A percentile compares a stretch with the other conserved stretches of the same genome.
Evolutionary conservation across 2,329 filamentous ascomycete species (phyloP).

Genomic region (Ophiostoma angusticollis): DNA sequence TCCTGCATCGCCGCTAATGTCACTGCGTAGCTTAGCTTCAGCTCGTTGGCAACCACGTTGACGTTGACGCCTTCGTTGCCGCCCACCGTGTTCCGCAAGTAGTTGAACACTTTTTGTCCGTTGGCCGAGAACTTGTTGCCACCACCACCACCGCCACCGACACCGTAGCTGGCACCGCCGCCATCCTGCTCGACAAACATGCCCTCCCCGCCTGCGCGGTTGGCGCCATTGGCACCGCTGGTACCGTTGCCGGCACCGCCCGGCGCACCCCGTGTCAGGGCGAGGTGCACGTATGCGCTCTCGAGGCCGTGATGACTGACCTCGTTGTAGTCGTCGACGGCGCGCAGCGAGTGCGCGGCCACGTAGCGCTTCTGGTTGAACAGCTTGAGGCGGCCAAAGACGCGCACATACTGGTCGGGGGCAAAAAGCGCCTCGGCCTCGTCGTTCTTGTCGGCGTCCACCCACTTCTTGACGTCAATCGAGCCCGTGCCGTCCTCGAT

Average conservation of each 20-base stretch:
- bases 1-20: constrained; percentile 72
- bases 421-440: constrained; percentile 36
- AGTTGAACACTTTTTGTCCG: constrained; percentile 59
- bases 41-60: constrained; percentile 56
- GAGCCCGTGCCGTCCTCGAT: constrained; percentile 90
- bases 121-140: constrained; percentile 35
- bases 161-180: constrained; percentile 24
- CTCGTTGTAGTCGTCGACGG: constrained; percentile 78
- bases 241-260: constrained; percentile 23
- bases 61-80: constrained; percentile 76
- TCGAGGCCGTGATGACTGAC: constrained; percentile 86
- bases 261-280: constrained; percentile 59
- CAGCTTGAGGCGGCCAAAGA: constrained; percentile 71
- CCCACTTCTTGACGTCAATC: constrained; percentile 84
- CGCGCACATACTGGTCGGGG: constrained; percentile 68
- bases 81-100: constrained; percentile 53
- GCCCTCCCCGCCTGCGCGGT: constrained; percentile 28
- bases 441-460: constrained; percentile 49
- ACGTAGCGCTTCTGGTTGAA: constrained; percentile 79
- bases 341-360: constrained; percentile 66
- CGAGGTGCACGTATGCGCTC: constrained; percentile 76
- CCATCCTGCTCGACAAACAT: constrained; percentile 40
- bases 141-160: constrained; percentile 23
- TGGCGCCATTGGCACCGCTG: constrained; percentile 24
- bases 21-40: constrained; percentile 54